These are phyloP conservation scores for Metarhizium humberi DNA, from an alignment of 2,329 filamentous ascomycete species.

Conservation along the genomic window DNA sequence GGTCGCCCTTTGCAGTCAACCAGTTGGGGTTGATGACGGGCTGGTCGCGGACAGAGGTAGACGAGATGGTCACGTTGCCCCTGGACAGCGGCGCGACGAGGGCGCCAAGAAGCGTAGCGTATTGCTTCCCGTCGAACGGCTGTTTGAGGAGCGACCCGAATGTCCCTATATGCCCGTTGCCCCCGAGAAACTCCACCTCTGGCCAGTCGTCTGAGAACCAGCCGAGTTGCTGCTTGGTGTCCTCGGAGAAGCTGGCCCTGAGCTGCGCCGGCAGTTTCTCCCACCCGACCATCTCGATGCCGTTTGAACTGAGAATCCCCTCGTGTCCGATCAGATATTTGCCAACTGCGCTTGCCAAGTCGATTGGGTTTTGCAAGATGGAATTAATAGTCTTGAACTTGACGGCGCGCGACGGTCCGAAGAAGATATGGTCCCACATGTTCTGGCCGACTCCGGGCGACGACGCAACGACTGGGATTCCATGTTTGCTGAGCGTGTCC, in stretches of 20 bases:
- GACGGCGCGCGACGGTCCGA: slow-evolving; percentile 5
- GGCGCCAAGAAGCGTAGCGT: too few relatives aligned
- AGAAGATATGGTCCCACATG: slow-evolving; percentile 7
- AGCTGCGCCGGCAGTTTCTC: slow-evolving; percentile 21
- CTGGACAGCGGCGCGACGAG: too few relatives aligned
- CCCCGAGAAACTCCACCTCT: slow-evolving; percentile 19
- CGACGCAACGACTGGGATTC: slow-evolving; percentile 3
- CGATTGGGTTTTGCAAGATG: neutral
- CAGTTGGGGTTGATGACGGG: too few relatives aligned
- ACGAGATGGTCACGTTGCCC: too few relatives aligned
- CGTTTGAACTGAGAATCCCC: slow-evolving; percentile 5
- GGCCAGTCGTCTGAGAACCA: slow-evolving; percentile 24
- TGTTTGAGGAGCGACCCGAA: neutral
- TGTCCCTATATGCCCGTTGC: neutral
- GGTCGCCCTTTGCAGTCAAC: too few relatives aligned
- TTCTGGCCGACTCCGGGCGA: slow-evolving; percentile 6
- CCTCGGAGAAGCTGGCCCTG: slow-evolving; percentile 9
- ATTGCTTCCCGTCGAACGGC: neutral
- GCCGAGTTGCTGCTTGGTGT: slow-evolving; percentile 11
- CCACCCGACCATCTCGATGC: slow-evolving; percentile 9
- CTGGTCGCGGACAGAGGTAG: too few relatives aligned
- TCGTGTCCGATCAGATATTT: neutral
- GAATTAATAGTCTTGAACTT: slow-evolving; percentile 3
- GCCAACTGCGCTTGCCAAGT: neutral
- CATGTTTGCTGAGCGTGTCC: neutral